Base-by-base conservation (phyloP, 2,329 filamentous ascomycete species). In the Microdochium nivale region DNA sequence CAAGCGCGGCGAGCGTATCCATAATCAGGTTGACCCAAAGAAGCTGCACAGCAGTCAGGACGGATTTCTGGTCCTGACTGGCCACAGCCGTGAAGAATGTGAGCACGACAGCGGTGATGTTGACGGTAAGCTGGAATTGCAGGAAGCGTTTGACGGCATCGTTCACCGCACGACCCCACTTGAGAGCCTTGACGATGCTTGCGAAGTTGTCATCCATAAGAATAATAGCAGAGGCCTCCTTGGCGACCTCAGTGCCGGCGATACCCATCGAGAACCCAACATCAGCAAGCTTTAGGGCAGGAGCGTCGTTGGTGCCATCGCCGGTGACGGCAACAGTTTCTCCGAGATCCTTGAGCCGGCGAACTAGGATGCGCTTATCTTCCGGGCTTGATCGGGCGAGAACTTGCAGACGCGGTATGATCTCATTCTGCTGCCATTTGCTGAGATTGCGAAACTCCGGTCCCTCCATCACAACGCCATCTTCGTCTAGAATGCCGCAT, bases 11-110 rank as follows among this genome's bases (percentile, higher is more conserved):
- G 54, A 96, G 89, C 0, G 91, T 96, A 62, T 96, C 91, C 91
- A 96, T 96, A 71, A 96, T 96, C 60, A 96, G 75, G 63, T 96
- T 96, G 62, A 96, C 90, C 91, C 91, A 96, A 27, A 96, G 83
- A 60, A 96, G 80, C 69, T 96, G 91, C 25, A 96, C 90, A 11
- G 90, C 90, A 2, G 83, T 94, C 52, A 96, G 73, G 25, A 96
- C 90, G 48, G 89, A 89, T 48, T 74, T 67, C 65, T 92, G 86
- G 2, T 82, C 70, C 0, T 66, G 64, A 65, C 79, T 90, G 27
- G 86, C 82, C 10, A 95, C 87, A 30, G 90, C 87, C 13, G 90
- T 90, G 53, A 96, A 84, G 62, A 96, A 96, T 0, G 91, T 94
- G 51, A 96, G 76, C 19, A 87, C 68, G 47, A 96, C 90, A 35